These are phyloP conservation scores for Liquidambar formosana DNA, from an alignment of 164 flowering plant genomes.

Conservation along the genomic window DNA sequence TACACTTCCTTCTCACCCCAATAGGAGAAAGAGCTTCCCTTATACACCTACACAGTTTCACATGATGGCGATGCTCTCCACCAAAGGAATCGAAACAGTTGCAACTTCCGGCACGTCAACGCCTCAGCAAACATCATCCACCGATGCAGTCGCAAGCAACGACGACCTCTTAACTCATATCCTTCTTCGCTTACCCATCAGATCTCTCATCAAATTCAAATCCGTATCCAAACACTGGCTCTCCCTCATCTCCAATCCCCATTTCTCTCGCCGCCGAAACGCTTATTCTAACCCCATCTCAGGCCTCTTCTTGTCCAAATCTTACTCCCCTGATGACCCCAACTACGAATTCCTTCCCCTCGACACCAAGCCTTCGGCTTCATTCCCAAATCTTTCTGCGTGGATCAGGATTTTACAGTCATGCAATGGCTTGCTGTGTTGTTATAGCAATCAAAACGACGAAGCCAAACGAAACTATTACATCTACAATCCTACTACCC, in stretches of 20 bases:
- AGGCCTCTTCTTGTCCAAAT: conserved; percentile 15
- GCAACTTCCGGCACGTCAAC: no score
- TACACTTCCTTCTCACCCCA: no score
- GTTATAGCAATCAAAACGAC: not conserved
- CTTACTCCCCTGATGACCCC: not conserved
- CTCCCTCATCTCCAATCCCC: conserved; percentile 22
- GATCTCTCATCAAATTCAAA: conserved; percentile 25
- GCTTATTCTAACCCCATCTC: not conserved
- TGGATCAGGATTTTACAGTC: conserved; percentile 21
- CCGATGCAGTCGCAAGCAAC: not conserved
- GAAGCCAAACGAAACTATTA: not conserved
- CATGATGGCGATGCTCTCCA: no score
- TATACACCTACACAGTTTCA: no score
- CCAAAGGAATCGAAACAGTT: no score
- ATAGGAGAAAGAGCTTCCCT: no score
- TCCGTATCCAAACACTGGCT: conserved; percentile 28
- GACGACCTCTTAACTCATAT: conserved; percentile 14
- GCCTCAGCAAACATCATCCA: no score
- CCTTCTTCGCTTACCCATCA: conserved; percentile 23
- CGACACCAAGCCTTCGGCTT: not conserved
- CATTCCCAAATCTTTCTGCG: conserved; percentile 12
- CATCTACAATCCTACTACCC: conserved; percentile 26
- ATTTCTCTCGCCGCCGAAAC: conserved; percentile 10
- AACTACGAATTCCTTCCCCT: conserved; percentile 7
- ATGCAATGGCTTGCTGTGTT: conserved; percentile 21